phyloP scores from a whole-genome alignment of 2,329 filamentous ascomycete species.

The Thermoascus crustaceus region DNA sequence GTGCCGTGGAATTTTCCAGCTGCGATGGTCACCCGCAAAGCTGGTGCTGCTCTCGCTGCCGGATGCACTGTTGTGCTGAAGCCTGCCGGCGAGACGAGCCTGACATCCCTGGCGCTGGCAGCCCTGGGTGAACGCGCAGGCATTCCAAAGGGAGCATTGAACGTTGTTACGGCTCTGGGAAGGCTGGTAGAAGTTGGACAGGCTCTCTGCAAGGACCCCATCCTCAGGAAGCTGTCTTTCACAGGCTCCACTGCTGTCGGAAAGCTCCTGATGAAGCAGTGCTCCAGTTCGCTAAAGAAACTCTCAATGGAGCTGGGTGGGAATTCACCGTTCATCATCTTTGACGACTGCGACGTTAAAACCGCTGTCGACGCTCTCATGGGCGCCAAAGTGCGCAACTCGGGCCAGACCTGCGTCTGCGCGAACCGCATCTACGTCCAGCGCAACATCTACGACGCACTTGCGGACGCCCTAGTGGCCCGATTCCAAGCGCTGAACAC shows the following conservation, averaged over 20 bases:
- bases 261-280: constrained; percentile 27
- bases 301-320: constrained; percentile 39
- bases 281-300: constrained; percentile 32
- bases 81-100: constrained; percentile 28
- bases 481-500: too few species aligned
- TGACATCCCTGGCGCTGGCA: constrained; percentile 24
- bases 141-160: constrained; percentile 26
- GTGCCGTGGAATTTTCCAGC: constrained; percentile 87
- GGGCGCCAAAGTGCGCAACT: constrained; percentile 26
- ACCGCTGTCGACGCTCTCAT: constrained; percentile 22
- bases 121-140: constrained; percentile 28
- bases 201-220: constrained; percentile 22
- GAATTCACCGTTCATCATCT: constrained; percentile 35
- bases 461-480: too few species aligned
- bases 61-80: constrained; percentile 34
- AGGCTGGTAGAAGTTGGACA: constrained; percentile 24
- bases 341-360: constrained; percentile 34
- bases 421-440: too few species aligned
- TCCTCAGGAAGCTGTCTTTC: constrained; percentile 27
- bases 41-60: constrained; percentile 29
- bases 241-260: constrained; percentile 27
- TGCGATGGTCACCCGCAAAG: constrained; percentile 53
- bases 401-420: too few species aligned
- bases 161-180: constrained; percentile 26
- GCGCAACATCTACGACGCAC: too few species aligned